A percentile compares a stretch with the other conserved stretches of the same genome.
Evolutionary conservation across 176 grass and related monocot genomes (phyloP).

Genomic region (Luzula sylvatica): DNA sequence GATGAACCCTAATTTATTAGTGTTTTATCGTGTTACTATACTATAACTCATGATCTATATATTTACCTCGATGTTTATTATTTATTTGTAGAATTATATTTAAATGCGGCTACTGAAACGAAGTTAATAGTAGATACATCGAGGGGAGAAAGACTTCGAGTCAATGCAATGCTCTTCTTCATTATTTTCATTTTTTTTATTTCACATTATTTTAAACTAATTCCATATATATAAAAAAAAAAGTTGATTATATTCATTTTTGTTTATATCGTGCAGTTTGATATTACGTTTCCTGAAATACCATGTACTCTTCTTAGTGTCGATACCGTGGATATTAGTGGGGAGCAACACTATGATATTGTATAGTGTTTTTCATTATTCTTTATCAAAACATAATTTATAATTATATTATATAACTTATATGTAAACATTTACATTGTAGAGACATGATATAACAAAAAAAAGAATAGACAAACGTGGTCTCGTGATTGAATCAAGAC

Average conservation of each 20-base stretch:
- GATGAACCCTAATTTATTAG: too few relatives aligned
- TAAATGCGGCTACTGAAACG: slow-evolving; percentile 69
- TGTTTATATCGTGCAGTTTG: slow-evolving; percentile 67
- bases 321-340: slow-evolving; percentile 85
- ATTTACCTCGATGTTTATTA: not conserved
- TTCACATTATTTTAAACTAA: slow-evolving; percentile 2
- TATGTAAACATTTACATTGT: slow-evolving; percentile 16
- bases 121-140: slow-evolving; percentile 93
- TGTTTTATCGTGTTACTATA: too few relatives aligned
- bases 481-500: slow-evolving; percentile 70
- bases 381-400: not conserved
- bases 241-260: slow-evolving; percentile 15
- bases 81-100: slow-evolving; percentile 51
- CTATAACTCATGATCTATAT: too few relatives aligned
- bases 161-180: slow-evolving; percentile 44
- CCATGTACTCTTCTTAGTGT: slow-evolving; percentile 90
- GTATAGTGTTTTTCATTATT: slow-evolving; percentile 34
- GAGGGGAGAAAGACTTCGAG: slow-evolving; percentile 82
- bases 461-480: slow-evolving; percentile 51
- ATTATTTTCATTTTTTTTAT: slow-evolving; percentile 9
- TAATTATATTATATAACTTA: slow-evolving; percentile 13
- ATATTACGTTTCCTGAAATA: slow-evolving; percentile 79
- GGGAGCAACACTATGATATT: slow-evolving; percentile 90
- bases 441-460: slow-evolving; percentile 88
- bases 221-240: not conserved